Evolutionary conservation across 805 yeast species (phyloP), one percentile per base, ranked within the genome.

Genomic region (Schwanniomyces yamadae): DNA sequence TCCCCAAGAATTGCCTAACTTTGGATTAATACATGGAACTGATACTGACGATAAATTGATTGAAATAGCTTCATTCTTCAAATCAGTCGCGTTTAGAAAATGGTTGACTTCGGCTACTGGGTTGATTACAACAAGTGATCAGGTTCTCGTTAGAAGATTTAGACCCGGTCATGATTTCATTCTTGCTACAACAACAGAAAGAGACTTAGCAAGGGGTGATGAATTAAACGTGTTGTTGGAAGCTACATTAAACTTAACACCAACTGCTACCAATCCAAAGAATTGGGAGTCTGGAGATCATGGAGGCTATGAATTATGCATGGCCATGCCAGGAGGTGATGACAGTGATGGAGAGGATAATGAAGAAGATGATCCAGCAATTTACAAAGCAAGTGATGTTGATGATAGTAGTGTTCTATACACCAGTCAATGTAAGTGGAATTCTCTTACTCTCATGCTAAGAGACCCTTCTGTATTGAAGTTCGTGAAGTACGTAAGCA

Each of bases 121-220:
- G 11, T 52, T 88, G 36, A 59, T 74, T 2, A 78, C 84, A 6
- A 63, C 78, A 3, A 73, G 81, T 32, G 85, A 84, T 44, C 86
- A 83, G 46, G 64, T 84, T 1, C 55, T 90, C 17, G 75, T 86
- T 6, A 75, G 99, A 52, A 71, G 97, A 44, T 93, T 93, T 65
- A 77, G 99, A 50, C 99, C 96, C 1, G 99, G 98, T 3, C 81
- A 78, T 19, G 99, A 93, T 58, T 93, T 86, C 60, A 90, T 91
- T 3, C 64, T 93, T 29, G 99, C 99, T 0, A 86, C 98, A 1
- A 64, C 77, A 2, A 63, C 75, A 0, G 74, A 72, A 13, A 69
- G 59, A 31, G 34, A 57, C 3, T 36, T 63, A 33, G 65, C 66
- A 15, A 34, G 72, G 41, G 17, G 69, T 9, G 61, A 61, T 18